These are phyloP conservation scores for Phytophthora hibernalis DNA, from an alignment of 352 stramenopile species.

Conservation along the genomic window DNA sequence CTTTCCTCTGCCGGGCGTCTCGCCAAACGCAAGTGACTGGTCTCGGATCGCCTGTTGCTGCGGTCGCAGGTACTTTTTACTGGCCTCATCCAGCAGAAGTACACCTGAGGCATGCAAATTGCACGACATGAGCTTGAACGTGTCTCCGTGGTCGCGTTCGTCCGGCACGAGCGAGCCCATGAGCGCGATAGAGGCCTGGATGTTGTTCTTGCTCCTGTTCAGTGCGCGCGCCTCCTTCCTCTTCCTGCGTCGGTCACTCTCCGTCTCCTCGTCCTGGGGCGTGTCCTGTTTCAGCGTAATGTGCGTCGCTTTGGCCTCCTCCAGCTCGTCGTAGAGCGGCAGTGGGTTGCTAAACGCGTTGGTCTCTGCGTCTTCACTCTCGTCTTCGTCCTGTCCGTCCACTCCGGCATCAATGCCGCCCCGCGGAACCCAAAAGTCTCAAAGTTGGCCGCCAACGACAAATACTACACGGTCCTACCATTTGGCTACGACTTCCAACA, in stretches of 20 bases:
- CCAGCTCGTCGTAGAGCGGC: constrained; percentile 67
- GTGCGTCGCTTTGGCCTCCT: constrained; percentile 54
- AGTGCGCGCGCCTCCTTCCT: constrained; percentile 30
- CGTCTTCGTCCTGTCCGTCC: constrained; percentile 28
- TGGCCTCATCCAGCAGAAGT: constrained; percentile 81
- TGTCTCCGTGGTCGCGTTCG: constrained; percentile 81
- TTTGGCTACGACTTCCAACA: too few species aligned
- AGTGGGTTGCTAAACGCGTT: constrained; percentile 67
- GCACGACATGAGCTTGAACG: constrained; percentile 88
- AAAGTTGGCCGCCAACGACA: too few species aligned
- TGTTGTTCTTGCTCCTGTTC: constrained; percentile 70
- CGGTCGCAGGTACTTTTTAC: constrained; percentile 67
- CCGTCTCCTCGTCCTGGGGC: constrained; percentile 23
- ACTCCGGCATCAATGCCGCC: too few species aligned
- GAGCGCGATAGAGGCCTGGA: constrained; percentile 79
- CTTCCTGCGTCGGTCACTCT: constrained; percentile 20
- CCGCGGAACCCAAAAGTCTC: too few species aligned
- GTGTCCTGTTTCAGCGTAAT: constrained; percentile 62
- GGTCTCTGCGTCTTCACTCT: constrained; percentile 31
- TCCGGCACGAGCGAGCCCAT: constrained; percentile 84
- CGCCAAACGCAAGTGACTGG: constrained; percentile 31
- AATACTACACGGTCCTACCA: too few species aligned
- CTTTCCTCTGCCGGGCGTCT: constrained; percentile 30
- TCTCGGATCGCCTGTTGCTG: constrained; percentile 20
- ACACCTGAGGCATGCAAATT: constrained; percentile 74